Evolutionary conservation across 2,329 filamentous ascomycete genomes (phyloP).

Genomic region (Calonectria pseudoturangicola): DNA sequence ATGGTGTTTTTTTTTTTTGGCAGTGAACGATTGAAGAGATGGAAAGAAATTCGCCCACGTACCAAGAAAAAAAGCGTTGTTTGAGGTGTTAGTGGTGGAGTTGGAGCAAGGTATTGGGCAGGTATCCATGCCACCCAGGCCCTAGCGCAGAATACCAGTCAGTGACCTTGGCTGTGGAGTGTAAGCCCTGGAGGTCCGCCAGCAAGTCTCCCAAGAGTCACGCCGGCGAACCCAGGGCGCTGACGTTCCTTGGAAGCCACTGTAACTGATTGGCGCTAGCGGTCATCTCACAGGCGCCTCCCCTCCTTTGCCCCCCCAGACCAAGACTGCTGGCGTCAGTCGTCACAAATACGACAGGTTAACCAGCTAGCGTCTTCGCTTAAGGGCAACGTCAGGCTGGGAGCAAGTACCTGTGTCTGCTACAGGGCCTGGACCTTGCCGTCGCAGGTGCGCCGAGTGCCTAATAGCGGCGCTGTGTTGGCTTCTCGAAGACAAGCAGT

Average conservation of each 20-base stretch:
- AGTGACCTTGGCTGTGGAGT: conserved; percentile 24
- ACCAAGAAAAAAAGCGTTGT: conserved; percentile 34
- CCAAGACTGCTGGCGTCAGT: conserved; percentile 16
- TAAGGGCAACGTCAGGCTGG: conserved; percentile 15
- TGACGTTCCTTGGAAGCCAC: conserved; percentile 32
- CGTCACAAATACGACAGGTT: conserved; percentile 14
- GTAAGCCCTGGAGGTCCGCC: conserved; percentile 33
- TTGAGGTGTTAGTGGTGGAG: conserved; percentile 35
- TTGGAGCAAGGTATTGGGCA: conserved; percentile 23
- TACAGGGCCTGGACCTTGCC: conserved; percentile 16
- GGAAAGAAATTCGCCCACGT: conserved; percentile 42
- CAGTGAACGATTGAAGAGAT: conserved; percentile 39
- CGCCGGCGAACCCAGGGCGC: conserved; percentile 22
- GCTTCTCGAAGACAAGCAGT: conserved; percentile 46
- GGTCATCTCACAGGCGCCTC: conserved; percentile 4
- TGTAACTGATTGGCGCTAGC: conserved; percentile 13
- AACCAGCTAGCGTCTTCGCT: conserved; percentile 15
- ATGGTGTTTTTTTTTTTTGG: conserved; percentile 43
- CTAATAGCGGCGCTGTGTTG: conserved; percentile 29
- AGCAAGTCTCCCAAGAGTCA: conserved; percentile 31
- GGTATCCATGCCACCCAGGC: conserved; percentile 18
- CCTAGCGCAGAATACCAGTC: conserved; percentile 8
- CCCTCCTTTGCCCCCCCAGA: conserved; percentile 18
- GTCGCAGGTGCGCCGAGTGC: conserved; percentile 24
- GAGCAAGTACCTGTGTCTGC: conserved; percentile 21